Conservation (phyloP, 345 rosid genomes). For the Salix purpurea region DNA sequence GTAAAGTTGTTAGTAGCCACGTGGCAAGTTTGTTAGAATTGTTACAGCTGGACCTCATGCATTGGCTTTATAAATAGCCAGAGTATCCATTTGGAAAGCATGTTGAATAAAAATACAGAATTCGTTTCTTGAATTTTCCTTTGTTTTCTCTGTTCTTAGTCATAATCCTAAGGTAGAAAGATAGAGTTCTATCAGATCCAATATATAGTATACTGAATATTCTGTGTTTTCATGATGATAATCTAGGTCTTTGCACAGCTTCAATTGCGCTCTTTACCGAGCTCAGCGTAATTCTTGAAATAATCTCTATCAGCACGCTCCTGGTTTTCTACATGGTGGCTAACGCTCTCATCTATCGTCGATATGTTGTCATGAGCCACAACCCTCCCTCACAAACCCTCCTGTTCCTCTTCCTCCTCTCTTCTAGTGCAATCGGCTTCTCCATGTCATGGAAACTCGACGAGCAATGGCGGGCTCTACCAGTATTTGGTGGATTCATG, state of each 20-base stretch:
- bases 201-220: background rate
- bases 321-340: slow-evolving; percentile 85
- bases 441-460: slow-evolving; percentile 64
- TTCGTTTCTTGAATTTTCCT: too few species aligned
- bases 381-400: slow-evolving; percentile 53
- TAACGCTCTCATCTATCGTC: slow-evolving; percentile 74
- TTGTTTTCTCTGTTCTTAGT: too few species aligned
- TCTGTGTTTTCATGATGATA: background rate
- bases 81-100: too few species aligned
- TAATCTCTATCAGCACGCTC: slow-evolving; percentile 76
- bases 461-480: slow-evolving; percentile 51
- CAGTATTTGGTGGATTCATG: slow-evolving; percentile 39
- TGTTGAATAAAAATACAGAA: too few species aligned
- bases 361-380: slow-evolving; percentile 44
- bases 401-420: slow-evolving; percentile 62
- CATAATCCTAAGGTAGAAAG: too few species aligned
- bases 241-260: slow-evolving; percentile 90
- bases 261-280: slow-evolving; percentile 83
- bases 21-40: too few species aligned
- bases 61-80: too few species aligned
- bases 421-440: slow-evolving; percentile 52
- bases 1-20: too few species aligned
- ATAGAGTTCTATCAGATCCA: background rate
- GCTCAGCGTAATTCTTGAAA: slow-evolving; percentile 54
- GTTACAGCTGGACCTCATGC: too few species aligned